Evolutionary conservation across 2,329 filamentous ascomycete genomes (phyloP), one percentile per base, ranked within the genome.

Genomic region (Macrophomina pseudophaseolina): DNA sequence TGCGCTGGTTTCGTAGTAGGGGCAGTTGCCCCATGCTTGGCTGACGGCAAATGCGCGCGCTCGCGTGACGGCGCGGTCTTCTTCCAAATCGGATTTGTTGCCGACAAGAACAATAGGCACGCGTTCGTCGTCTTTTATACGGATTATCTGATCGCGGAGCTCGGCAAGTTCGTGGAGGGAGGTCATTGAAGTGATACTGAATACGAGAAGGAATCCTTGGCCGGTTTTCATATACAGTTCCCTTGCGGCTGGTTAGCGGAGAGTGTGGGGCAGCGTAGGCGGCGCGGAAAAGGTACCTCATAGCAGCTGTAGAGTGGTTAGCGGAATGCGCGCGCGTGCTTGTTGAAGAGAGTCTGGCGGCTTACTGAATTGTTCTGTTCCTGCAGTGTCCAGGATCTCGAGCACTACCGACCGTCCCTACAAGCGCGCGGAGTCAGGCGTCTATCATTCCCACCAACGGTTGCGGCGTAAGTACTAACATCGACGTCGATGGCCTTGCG

Each of bases 221-320:
- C 93, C 93, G 46, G 93, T 92, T 77, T 95, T 95, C 92, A 97
- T 96, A 82, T 97, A 95, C 53, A 94, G 84, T 76, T 95, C 92
- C 75, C 91, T 86, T 58, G 38, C n/a, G 64, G 65, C 48, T 33
- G 16, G 52, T 64, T 62, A 62, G 65, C 49, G 23, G 23, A 48
- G 56, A 54, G 40, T 38, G 44, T 46, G 58, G 60, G 60, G 52
- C 49, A 65, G 64, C 23, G 23, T 23, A 23, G 33, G 35, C 52
- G 63, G 51, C 53, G 38, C 28, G 42, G 65, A 40, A 42, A 16
- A 59, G 51, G 64, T 85, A 86, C 85, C 85, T 85, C 84, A 86
- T 86, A 52, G 84, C 84, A 75, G 85, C 85, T 86, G 63, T 16
- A 12, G 6, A 23, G 14, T 46, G 42, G 38, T 66, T 59, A 66